A percentile compares a stretch with the other conserved stretches of the same genome.
Conservation (phyloP, 2,329 filamentous ascomycete species). For the Amesomyces nigricolor region DNA sequence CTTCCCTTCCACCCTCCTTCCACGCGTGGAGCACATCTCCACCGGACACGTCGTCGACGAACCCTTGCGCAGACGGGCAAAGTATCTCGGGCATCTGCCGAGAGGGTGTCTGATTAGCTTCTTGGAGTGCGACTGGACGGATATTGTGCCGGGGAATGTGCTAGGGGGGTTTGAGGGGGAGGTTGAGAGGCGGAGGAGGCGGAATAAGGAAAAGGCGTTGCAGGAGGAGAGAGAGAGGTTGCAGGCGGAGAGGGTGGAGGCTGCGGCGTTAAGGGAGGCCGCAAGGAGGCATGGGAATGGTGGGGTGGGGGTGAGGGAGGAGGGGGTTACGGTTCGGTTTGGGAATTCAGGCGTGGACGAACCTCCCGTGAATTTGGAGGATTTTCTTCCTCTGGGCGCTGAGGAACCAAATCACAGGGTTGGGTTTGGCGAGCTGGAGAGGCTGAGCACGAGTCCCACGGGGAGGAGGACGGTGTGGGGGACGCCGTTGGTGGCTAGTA, state of each 20-base stretch:
- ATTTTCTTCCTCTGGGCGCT: slow-evolving; percentile 59
- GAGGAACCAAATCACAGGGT: slow-evolving; percentile 48
- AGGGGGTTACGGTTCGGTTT: slow-evolving; percentile 35
- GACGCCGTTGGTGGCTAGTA: slow-evolving; percentile 59
- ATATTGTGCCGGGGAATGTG: slow-evolving; percentile 72
- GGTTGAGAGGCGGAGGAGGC: slow-evolving; percentile 68
- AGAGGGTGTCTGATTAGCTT: slow-evolving; percentile 89
- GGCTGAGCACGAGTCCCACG: slow-evolving; percentile 75
- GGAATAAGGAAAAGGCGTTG: slow-evolving; percentile 74
- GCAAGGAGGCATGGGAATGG: slow-evolving; percentile 27
- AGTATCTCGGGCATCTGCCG: slow-evolving; percentile 81
- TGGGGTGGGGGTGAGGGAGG: slow-evolving; percentile 36
- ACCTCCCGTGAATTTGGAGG: slow-evolving; percentile 51
- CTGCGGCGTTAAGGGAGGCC: slow-evolving; percentile 54
- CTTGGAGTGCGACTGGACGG: slow-evolving; percentile 91
- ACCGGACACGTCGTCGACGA: slow-evolving; percentile 86
- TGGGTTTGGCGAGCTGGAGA: slow-evolving; percentile 64
- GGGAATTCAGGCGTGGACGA: too few species aligned
- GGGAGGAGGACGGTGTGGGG: slow-evolving; percentile 84
- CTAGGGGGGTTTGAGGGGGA: slow-evolving; percentile 72
- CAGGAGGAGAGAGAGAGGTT: slow-evolving; percentile 81
- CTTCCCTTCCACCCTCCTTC: slow-evolving; percentile 81
- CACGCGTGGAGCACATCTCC: slow-evolving; percentile 82
- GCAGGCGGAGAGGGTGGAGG: slow-evolving; percentile 74
- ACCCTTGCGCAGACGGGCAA: slow-evolving; percentile 72